Evolutionary conservation across 2,329 filamentous ascomycete genomes (phyloP), one percentile per base, ranked within the genome.

Genomic region (Penicillium sp.): DNA sequence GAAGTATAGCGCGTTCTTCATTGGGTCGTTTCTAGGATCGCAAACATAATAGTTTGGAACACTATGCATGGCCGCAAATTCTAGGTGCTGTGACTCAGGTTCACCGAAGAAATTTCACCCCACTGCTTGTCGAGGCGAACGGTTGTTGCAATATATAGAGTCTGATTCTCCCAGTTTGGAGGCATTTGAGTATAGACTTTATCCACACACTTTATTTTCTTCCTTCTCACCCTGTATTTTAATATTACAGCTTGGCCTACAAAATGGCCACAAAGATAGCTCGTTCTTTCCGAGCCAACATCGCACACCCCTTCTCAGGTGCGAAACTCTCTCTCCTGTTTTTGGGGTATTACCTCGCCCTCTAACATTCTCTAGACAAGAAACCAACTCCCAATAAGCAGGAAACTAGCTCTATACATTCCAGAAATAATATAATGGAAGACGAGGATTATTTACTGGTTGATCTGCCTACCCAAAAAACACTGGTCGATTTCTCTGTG

Each of bases 401-500:
- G 4, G 23, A 42, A 42, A 42, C 46, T 24, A 15, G 20, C 10
- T 21, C 52, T 17, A 45, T 51, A 41, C 45, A 39, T 7, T 34
- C 46, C 7, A 41, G 41, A 24, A 20, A 32, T 29, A 49, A 41
- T 7, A 7, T 40, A 13, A 30, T 10, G 5, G 15, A 45, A 40
- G 41, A 56, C 27, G 43, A 46, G 13, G 42, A 60, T 32, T 67
- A 63, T 29, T 60, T 39, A 18, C 46, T 67, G 30, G 41, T 59
- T 45, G 46, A 60, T 44, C 5, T 63, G 7, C 57, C 59, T 15
- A 46, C 49, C n/a, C 26, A 61, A 49, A 48, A 64, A 51, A 56
- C 57, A 9, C 47, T 68, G 17, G 64, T 68, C 39, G 62, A 61
- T n/a, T 69, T 68, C 33, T 49, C 55, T 13, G 55, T 63, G 13